Conservation (phyloP, 805 yeast species). For the Vanderwaltozyma tropicalis region DNA sequence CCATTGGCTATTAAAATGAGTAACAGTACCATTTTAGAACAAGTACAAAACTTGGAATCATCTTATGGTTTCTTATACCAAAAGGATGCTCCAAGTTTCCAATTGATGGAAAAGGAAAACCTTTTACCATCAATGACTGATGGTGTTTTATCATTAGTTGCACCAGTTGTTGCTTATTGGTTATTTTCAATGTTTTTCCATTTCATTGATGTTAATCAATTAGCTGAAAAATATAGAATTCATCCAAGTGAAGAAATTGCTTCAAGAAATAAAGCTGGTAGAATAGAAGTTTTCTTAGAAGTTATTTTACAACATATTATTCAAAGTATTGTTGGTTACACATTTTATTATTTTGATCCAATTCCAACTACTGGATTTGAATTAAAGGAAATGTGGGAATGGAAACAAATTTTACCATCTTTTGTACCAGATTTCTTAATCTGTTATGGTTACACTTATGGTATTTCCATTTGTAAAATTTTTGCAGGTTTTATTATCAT, state of each 20-base stretch:
- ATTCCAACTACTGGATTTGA: slow-evolving; percentile 44
- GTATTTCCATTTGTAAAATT: slow-evolving; percentile 49
- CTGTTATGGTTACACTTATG: slow-evolving; percentile 49
- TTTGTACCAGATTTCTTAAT: slow-evolving; percentile 40
- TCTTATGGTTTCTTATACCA: slow-evolving; percentile 1
- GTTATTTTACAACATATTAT: slow-evolving; percentile 78
- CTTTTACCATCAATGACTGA: slow-evolving; percentile 59
- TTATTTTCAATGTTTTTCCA: slow-evolving; percentile 61
- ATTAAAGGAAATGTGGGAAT: slow-evolving; percentile 36
- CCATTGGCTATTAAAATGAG: not conserved
- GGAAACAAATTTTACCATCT: slow-evolving; percentile 26
- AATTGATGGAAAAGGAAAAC: not conserved
- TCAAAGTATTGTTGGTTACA: slow-evolving; percentile 63
- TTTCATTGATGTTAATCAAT: slow-evolving; percentile 57
- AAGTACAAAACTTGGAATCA: not conserved
- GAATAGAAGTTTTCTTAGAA: slow-evolving; percentile 62
- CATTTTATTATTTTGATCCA: slow-evolving; percentile 47
- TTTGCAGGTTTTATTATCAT: slow-evolving; percentile 57
- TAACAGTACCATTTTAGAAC: not conserved
- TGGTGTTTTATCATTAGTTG: slow-evolving; percentile 54
- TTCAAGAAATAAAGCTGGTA: slow-evolving; percentile 63
- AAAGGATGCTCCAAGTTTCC: not conserved
- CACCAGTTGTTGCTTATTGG: slow-evolving; percentile 86
- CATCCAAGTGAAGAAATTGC: slow-evolving; percentile 85
- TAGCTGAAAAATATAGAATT: slow-evolving; percentile 76